Percentiles rank a stretch among this genome's conserved stretches.
Conservation (phyloP, 768 basidiomycete species). For the Dentipellis sp. region DNA sequence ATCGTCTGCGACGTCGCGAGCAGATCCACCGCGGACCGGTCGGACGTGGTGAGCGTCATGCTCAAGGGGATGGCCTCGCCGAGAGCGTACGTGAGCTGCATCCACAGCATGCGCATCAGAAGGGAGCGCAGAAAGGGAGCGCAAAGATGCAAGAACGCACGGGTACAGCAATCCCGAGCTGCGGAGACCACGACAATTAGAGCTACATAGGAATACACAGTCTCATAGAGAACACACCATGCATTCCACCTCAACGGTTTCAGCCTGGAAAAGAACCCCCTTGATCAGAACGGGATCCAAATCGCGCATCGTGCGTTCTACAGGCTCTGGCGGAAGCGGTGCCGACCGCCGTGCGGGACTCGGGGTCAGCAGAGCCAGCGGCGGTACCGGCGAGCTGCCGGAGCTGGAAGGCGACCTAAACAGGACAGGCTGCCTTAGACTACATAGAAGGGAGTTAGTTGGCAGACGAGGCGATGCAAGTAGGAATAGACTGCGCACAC, state of each 20-base stretch:
- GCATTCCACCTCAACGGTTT: slow-evolving; percentile 7
- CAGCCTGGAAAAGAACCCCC: slow-evolving; percentile 1
- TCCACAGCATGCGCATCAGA: not conserved
- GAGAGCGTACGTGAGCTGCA: not conserved
- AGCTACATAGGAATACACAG: not conserved
- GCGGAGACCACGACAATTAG: not conserved
- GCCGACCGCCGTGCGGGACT: not conserved
- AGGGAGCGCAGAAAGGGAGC: not conserved
- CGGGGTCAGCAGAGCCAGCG: not conserved
- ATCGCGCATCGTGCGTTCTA: slow-evolving; percentile 1
- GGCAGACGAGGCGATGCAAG: no score
- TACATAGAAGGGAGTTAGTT: not conserved
- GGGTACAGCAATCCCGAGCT: not conserved
- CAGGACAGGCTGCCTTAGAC: not conserved
- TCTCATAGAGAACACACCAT: not conserved
- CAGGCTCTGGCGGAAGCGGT: not conserved
- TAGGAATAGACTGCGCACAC: not conserved
- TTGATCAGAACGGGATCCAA: not conserved
- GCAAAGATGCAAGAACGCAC: not conserved
- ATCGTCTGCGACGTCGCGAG: slow-evolving; percentile 1
- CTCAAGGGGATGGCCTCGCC: slow-evolving; percentile 4
- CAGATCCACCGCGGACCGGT: slow-evolving; percentile 2
- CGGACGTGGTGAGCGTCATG: slow-evolving; percentile 4
- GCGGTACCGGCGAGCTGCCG: not conserved
- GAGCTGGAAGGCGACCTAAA: not conserved